Evolutionary conservation across 805 yeast genomes (phyloP), one percentile per base, ranked within the genome.

Genomic region (Saccharomycopsis oosterbeekiorum): DNA sequence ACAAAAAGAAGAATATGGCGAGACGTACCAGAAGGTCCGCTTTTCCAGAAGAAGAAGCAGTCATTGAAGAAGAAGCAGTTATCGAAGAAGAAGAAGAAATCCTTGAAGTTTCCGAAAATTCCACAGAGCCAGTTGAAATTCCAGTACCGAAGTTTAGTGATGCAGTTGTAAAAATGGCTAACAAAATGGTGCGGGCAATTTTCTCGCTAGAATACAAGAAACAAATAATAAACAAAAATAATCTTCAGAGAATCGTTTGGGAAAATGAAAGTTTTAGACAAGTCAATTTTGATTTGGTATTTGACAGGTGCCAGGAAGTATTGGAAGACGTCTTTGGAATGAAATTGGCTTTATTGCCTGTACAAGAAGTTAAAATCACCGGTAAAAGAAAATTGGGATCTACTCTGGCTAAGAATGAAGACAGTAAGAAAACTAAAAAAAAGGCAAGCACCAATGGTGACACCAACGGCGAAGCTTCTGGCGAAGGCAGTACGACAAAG

Each of bases 171-270:
- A 58, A 59, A 12, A 59, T 61, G 65, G 66, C 66, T 1, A 19
- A 53, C 29, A 62, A 62, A 15, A 62, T 64, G 63, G 65, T 58
- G 9, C 51, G 66, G 17, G 65, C 60, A 9, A 63, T 62, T 1
- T 53, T 64, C 2, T 61, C 65, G 9, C 24, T 64, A 12, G 65
- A 64, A 55, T 56, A 34, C 21, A 61, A 59, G 29, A 62, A 59
- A 29, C 36, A 34, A 14, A n/a, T 56, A 4, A 64, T 64, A 15
- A 62, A 47, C 24, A 59, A 54, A 24, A 42, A 24, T 15, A 62
- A 64, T 21, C 55, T 64, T 19, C 66, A 60, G 55, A 58, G 55
- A 47, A 19, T 53, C 12, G 65, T 62, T 24, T 62, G 65, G 64
- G 65, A 60, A 19, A 51, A 29, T 17, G 61, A 62, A 29, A 47